These are phyloP conservation scores for Penicillium sp. DNA, from an alignment of 2,329 filamentous ascomycete species.

Conservation along the genomic window DNA sequence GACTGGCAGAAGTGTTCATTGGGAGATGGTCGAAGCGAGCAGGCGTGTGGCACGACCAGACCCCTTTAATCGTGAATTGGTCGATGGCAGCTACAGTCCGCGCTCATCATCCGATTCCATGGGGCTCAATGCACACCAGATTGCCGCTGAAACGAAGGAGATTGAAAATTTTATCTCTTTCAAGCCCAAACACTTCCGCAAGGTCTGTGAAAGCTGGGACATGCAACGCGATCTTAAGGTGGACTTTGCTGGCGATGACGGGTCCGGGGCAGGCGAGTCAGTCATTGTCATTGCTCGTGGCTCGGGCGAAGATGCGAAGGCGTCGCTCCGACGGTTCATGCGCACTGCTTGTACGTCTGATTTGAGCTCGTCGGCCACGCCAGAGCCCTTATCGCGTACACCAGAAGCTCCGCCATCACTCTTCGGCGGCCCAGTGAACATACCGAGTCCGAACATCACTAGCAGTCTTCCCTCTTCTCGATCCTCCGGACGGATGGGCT, in stretches of 20 bases:
- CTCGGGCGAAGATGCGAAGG: conserved; percentile 56
- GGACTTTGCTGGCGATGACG: conserved; percentile 82
- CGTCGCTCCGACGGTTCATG: conserved; percentile 58
- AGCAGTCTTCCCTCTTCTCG: conserved; percentile 33
- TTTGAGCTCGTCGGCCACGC: conserved; percentile 17
- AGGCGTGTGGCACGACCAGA: conserved; percentile 69
- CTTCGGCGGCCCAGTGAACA: conserved; percentile 47
- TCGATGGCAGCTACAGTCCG: conserved; percentile 75
- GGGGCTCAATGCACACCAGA: conserved; percentile 67
- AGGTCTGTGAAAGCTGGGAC: conserved; percentile 80
- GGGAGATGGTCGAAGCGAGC: conserved; percentile 77
- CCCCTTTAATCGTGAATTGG: conserved; percentile 65
- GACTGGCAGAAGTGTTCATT: conserved; percentile 73
- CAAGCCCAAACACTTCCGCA: conserved; percentile 74
- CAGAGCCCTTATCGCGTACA: conserved; percentile 12
- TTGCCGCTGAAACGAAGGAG: conserved; percentile 73
- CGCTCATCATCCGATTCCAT: conserved; percentile 72
- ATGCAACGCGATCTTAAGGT: conserved; percentile 84
- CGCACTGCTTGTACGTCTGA: conserved; percentile 48
- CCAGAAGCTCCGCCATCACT: conserved; percentile 42
- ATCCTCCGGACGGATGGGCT: conserved; percentile 30
- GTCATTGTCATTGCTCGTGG: conserved; percentile 74
- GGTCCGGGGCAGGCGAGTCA: conserved; percentile 71
- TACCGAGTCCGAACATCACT: conserved; percentile 19
- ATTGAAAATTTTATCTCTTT: conserved; percentile 73